Base-by-base conservation (phyloP, 805 yeast genomes). In the Candida tallmaniae region DNA sequence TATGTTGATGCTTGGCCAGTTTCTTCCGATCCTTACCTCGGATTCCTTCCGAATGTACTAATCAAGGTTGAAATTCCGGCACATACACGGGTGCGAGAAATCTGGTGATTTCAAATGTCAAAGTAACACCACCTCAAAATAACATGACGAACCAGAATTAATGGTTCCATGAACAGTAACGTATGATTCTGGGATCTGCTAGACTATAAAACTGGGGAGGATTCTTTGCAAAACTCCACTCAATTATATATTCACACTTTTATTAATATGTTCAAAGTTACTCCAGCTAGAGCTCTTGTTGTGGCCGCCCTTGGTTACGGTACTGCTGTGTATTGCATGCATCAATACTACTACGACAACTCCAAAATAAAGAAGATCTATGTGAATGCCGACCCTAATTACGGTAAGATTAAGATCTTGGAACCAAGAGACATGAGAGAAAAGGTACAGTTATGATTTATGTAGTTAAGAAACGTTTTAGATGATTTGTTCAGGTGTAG, bases 1-100 rank as follows among this genome's bases (percentile, higher is more conserved):
- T 6, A 78, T 84, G 85, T 63, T 85, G 50, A 77, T 85, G 13
- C 80, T 83, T 29, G 95, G 95, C 0, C 90, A 85, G 51, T 82
- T 83, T 48, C 52, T 83, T 27, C 93, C 93, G 1, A 73, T 82
- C 2, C 58, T 82, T 23, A 26, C 42, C 4, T 31, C 42, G 3
- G 64, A 59, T 20, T 58, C 58, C 1, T 54, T 58, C 11, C 36
- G 65, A 15, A 51, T 52, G 50, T 60, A 62, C 38, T 62, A 20
- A 20, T 20, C 23, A 7, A 10, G 10, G 23, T 7, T 20, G 23
- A 20, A 10, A 20, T 20, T 20, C 10, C 23, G 23, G n/a, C n/a
- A n/a, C n/a, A n/a, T n/a, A n/a, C n/a, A n/a, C n/a, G n/a, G n/a
- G n/a, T n/a, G n/a, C n/a, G 11, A 8, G 11, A 21, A 23, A 23